A percentile compares a stretch with the other conserved stretches of the same genome.
Evolutionary conservation across 2,329 filamentous ascomycete species (phyloP).

Genomic region (Orbilia blumenaviensis): DNA sequence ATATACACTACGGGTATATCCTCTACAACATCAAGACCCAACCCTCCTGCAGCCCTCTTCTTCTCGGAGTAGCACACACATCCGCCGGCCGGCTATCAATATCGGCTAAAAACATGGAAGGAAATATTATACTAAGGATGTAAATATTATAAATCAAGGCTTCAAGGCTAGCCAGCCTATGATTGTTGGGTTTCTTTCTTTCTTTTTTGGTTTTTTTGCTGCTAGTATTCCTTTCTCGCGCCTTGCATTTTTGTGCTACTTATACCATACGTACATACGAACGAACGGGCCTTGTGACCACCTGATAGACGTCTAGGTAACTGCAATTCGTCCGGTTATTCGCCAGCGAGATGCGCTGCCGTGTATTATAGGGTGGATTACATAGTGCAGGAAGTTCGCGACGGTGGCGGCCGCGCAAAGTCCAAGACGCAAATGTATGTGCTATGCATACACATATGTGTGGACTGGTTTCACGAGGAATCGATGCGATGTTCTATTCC

Average conservation of each 20-base stretch:
- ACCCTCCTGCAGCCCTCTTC: too few species aligned
- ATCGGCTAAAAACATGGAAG: not conserved
- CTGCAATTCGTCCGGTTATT: constrained; percentile 12
- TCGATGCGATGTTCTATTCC: not conserved
- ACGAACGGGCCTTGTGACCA: constrained; percentile 23
- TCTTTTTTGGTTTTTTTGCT: too few species aligned
- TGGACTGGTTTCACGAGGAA: constrained; percentile 5
- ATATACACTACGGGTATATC: too few species aligned
- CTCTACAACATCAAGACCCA: too few species aligned
- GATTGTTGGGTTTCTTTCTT: too few species aligned
- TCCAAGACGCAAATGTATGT: too few species aligned
- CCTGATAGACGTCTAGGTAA: too few species aligned
- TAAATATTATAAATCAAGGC: constrained; percentile 46
- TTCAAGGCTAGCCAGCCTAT: constrained; percentile 27
- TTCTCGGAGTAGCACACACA: too few species aligned
- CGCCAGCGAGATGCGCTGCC: too few species aligned
- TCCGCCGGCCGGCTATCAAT: not conserved
- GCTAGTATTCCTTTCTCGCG: constrained; percentile 5
- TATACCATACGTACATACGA: not conserved
- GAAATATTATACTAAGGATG: too few species aligned
- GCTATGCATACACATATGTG: not conserved
- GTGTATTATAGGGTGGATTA: too few species aligned
- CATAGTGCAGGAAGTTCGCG: not conserved
- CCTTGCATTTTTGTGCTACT: not conserved
- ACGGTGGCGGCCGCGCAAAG: not conserved